These are phyloP conservation scores for Colletotrichum navitas DNA, from an alignment of 2,329 filamentous ascomycete species.

Conservation along the genomic window DNA sequence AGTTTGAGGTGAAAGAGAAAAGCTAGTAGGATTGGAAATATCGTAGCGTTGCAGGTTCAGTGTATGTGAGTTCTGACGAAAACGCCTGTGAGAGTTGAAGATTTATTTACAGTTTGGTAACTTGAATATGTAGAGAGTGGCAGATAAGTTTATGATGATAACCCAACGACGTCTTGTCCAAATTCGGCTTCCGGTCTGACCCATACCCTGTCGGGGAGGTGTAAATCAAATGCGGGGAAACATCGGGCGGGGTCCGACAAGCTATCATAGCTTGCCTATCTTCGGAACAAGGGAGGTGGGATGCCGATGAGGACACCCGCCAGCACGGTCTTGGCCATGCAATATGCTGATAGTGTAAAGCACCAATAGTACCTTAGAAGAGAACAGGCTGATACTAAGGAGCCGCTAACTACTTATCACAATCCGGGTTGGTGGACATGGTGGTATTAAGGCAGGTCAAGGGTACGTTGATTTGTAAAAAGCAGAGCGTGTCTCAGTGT, in stretches of 20 bases:
- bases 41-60: not conserved
- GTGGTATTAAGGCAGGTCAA: not conserved
- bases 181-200: not conserved
- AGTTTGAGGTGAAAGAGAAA: not conserved
- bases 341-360: constrained; percentile 22
- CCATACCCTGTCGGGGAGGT: constrained; percentile 2
- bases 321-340: no score
- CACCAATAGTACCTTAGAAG: not conserved
- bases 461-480: not conserved
- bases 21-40: not conserved
- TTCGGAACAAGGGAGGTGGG: constrained; percentile 17
- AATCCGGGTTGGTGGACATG: not conserved
- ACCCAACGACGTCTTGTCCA: not conserved
- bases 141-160: not conserved
- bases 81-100: not conserved
- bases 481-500: not conserved
- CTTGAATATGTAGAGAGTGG: not conserved
- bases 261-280: constrained; percentile 14
- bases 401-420: constrained; percentile 10
- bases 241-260: constrained; percentile 18
- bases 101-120: not conserved
- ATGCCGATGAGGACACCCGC: constrained; percentile 27
- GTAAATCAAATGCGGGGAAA: constrained; percentile 15
- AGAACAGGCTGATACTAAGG: not conserved
- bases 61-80: not conserved